phyloP scores from a whole-genome alignment of 2,329 filamentous ascomycete species.

The Xylaria sp. region DNA sequence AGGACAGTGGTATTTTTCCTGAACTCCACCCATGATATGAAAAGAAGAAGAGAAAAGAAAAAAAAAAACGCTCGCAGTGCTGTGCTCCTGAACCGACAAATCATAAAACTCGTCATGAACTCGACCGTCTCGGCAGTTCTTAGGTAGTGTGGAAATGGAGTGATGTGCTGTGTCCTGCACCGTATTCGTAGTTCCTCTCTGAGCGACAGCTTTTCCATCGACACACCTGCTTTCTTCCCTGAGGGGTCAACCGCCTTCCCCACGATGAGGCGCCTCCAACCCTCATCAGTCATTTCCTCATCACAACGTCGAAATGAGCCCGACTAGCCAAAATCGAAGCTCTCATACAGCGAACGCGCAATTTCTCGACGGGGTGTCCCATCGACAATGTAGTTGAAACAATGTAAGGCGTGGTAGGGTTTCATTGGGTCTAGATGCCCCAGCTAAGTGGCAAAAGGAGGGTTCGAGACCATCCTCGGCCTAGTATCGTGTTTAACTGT shows the following conservation, averaged over 20 bases:
- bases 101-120: constrained; percentile 39
- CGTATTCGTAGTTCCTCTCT: constrained; percentile 15
- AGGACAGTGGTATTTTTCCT: constrained; percentile 35
- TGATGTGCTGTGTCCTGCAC: constrained; percentile 32
- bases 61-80: constrained; percentile 32
- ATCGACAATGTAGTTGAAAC: constrained; percentile 28
- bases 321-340: constrained; percentile 6
- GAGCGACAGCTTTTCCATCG: constrained; percentile 30
- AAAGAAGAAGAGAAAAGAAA: no score
- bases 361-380: constrained; percentile 14
- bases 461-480: constrained; percentile 31
- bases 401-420: constrained; percentile 31
- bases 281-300: constrained; percentile 30
- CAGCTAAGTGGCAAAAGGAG: constrained; percentile 18
- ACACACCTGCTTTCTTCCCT: constrained; percentile 6
- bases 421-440: constrained; percentile 24
- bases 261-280: constrained; percentile 5
- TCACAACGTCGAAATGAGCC: constrained; percentile 25
- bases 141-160: background rate
- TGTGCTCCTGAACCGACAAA: constrained; percentile 34
- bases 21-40: constrained; percentile 37
- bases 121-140: constrained; percentile 24
- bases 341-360: constrained; percentile 24
- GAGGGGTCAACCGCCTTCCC: constrained; percentile 1
- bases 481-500: constrained; percentile 25